A percentile compares a stretch with the other conserved stretches of the same genome.
These are phyloP conservation scores for Penicillium antarcticum DNA, from an alignment of 495 filamentous ascomycete genomes.

Conservation along the genomic window DNA sequence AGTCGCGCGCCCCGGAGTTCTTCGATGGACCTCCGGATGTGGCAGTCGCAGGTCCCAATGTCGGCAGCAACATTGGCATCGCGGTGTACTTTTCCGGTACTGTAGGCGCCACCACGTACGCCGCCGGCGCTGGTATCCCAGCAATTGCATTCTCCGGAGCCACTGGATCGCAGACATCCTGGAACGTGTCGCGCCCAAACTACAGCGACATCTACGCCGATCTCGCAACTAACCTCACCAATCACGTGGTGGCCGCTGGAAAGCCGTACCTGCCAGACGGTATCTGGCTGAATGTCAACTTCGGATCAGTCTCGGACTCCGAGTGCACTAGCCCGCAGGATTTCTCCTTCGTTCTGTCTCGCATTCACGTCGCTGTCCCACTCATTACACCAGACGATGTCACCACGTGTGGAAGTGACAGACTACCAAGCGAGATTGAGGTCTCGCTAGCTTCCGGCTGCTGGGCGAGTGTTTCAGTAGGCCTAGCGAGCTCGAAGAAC, in stretches of 20 bases:
- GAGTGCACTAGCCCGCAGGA: constrained; percentile 44
- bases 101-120: constrained; percentile 57
- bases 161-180: constrained; percentile 48
- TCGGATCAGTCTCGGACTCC: constrained; percentile 43
- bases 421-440: constrained; percentile 55
- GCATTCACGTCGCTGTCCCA: constrained; percentile 51
- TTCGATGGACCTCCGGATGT: constrained; percentile 53
- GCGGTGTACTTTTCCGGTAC: constrained; percentile 58
- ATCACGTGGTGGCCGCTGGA: constrained; percentile 49
- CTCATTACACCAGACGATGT: constrained; percentile 52
- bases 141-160: constrained; percentile 62
- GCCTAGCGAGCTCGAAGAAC: constrained; percentile 52
- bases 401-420: constrained; percentile 48
- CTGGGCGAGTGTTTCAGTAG: constrained; percentile 62
- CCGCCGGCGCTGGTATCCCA: constrained; percentile 53
- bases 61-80: constrained; percentile 56
- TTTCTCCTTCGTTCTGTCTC: constrained; percentile 59
- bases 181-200: constrained; percentile 40
- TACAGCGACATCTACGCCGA: constrained; percentile 59
- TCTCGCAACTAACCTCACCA: constrained; percentile 54
- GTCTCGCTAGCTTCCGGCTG: constrained; percentile 50
- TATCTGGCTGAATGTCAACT: constrained; percentile 68
- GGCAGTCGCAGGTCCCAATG: constrained; percentile 63
- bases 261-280: constrained; percentile 56
- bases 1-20: constrained; percentile 47